These are phyloP conservation scores for Leccinum imitatum DNA, from an alignment of 768 basidiomycete genomes.

Conservation along the genomic window DNA sequence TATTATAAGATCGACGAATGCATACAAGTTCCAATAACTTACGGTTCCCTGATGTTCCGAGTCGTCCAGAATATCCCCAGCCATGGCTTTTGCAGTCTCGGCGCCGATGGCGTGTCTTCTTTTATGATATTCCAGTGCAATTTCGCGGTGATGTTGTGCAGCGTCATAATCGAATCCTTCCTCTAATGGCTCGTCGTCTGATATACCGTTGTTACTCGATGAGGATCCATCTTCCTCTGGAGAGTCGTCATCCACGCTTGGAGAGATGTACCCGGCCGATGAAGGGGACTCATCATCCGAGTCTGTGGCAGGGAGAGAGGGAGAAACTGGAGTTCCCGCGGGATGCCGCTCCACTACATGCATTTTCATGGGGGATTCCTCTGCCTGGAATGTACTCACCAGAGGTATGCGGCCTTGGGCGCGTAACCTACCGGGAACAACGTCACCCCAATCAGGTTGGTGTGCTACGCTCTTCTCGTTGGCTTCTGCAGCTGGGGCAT, in stretches of 20 bases:
- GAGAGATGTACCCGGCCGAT: conserved; percentile 34
- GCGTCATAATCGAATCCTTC: conserved; percentile 60
- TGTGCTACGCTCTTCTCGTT: conserved; percentile 16
- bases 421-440: conserved; percentile 50
- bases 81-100: conserved; percentile 52
- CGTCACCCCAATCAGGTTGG: conserved; percentile 52
- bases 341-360: conserved; percentile 69
- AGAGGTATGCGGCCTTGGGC: conserved; percentile 37
- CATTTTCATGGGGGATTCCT: conserved; percentile 58
- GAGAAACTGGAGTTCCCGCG: conserved; percentile 21
- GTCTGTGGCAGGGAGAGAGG: conserved; percentile 36
- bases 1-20: conserved; percentile 4
- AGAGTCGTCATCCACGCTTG: conserved; percentile 31
- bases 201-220: conserved; percentile 27
- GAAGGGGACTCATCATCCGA: conserved; percentile 69
- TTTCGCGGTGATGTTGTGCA: conserved; percentile 70
- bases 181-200: conserved; percentile 40
- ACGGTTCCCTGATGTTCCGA: conserved; percentile 48
- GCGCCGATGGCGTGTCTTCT: conserved; percentile 58
- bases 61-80: conserved; percentile 43
- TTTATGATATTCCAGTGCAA: conserved; percentile 67
- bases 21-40: conserved; percentile 16
- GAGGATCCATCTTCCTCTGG: conserved; percentile 20
- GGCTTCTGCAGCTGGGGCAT: conserved; percentile 30
- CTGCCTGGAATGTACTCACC: conserved; percentile 30